Evolutionary conservation across 371 early-diverging fungal species (phyloP).

Genomic region (Mucor indicus): DNA sequence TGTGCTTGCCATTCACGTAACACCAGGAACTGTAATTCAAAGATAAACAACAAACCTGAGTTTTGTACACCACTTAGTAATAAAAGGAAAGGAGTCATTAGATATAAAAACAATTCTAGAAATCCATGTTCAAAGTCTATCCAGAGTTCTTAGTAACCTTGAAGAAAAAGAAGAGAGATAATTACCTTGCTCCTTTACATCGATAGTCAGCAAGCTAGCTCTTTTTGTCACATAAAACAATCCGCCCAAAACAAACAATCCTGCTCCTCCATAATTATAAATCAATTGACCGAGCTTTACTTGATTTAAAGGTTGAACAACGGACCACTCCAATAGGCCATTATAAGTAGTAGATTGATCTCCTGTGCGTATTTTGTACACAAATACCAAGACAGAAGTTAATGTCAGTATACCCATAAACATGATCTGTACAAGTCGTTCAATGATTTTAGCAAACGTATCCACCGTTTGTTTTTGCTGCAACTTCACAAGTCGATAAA

Average conservation of each 20-base stretch:
- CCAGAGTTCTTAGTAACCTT: no score
- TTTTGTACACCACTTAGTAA: constrained; percentile 63
- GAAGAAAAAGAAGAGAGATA: no score
- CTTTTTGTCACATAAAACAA: constrained; percentile 32
- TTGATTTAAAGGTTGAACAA: constrained; percentile 25
- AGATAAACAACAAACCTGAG: constrained; percentile 56
- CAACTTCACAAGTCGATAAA: no score
- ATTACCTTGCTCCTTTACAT: not conserved
- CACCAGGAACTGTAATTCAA: constrained; percentile 46
- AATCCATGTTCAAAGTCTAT: no score
- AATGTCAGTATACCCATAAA: no score
- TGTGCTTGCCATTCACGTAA: constrained; percentile 34
- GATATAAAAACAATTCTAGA: constrained; percentile 28
- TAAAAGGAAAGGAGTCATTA: constrained; percentile 49
- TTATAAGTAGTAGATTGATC: constrained; percentile 12
- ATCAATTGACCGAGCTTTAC: constrained; percentile 37
- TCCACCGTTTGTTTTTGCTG: no score
- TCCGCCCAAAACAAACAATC: constrained; percentile 24
- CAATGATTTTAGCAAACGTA: no score
- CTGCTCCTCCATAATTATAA: constrained; percentile 36
- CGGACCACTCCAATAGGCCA: constrained; percentile 14
- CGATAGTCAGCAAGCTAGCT: constrained; percentile 17
- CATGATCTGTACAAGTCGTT: no score
- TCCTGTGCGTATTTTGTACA: constrained; percentile 26
- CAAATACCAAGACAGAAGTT: constrained; percentile 22